Evolutionary conservation across 2,329 filamentous ascomycete genomes (phyloP).

Genomic region (Calonectria pseudoreteaudii): DNA sequence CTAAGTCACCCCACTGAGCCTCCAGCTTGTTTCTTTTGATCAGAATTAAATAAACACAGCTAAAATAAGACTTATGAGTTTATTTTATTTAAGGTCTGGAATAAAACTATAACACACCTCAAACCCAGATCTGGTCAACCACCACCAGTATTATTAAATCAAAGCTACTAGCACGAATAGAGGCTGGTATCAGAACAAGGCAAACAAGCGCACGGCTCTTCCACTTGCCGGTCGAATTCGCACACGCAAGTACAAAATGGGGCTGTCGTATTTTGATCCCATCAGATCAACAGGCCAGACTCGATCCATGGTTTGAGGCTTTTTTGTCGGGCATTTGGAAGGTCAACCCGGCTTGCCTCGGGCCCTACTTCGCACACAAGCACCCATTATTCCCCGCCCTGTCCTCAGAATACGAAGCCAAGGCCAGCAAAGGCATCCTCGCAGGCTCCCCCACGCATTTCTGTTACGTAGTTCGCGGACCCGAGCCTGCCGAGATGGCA

Average conservation of each 20-base stretch:
- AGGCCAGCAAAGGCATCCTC: neutral
- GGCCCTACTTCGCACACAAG: neutral
- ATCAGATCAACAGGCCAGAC: neutral
- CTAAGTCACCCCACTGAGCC: too few relatives aligned
- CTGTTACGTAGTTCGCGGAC: neutral
- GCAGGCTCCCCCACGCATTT: neutral
- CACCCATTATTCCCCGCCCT: neutral
- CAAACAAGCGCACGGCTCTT: too few relatives aligned
- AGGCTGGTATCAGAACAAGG: too few relatives aligned
- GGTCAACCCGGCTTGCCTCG: neutral
- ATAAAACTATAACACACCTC: too few relatives aligned
- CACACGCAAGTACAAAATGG: neutral
- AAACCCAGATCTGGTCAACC: too few relatives aligned
- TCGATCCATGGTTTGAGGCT: neutral
- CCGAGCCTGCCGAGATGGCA: neutral
- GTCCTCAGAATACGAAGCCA: neutral
- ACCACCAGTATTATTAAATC: too few relatives aligned
- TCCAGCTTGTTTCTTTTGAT: too few relatives aligned
- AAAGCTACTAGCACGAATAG: too few relatives aligned
- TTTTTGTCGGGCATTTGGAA: neutral
- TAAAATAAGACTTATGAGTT: too few relatives aligned
- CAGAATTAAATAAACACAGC: too few relatives aligned
- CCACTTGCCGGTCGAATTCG: neutral
- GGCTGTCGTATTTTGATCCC: neutral
- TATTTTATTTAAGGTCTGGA: too few relatives aligned